phyloP scores from a whole-genome alignment of 108 stramenopile species.

The Skeletonema tropicum region DNA sequence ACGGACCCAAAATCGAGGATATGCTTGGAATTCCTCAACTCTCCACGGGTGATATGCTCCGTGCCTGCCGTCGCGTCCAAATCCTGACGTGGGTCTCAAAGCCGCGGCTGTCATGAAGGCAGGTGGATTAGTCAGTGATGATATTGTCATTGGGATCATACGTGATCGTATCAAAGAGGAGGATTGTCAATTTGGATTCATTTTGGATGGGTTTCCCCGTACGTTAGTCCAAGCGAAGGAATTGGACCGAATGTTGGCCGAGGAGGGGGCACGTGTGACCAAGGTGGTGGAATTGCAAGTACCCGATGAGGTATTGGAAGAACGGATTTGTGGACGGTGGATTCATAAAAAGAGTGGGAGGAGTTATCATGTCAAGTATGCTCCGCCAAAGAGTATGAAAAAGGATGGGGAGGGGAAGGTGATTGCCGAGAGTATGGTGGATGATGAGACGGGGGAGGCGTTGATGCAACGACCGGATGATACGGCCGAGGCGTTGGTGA shows the following conservation, averaged over 20 bases:
- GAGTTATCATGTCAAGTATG: conserved; percentile 96
- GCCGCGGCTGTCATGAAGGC: conserved; percentile 98
- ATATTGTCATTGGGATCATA: conserved; percentile 96
- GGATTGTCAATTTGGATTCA: conserved; percentile 96
- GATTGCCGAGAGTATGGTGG: conserved; percentile 79
- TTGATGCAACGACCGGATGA: conserved; percentile 98
- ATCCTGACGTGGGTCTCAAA: conserved; percentile 95
- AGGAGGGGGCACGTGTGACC: conserved; percentile 89
- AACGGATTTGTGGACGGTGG: conserved; percentile 97
- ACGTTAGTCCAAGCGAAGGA: conserved; percentile 95
- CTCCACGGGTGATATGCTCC: conserved; percentile 99
- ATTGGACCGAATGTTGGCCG: conserved; percentile 92
- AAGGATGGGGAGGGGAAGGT: conserved; percentile 63
- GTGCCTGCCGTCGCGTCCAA: conserved; percentile 96
- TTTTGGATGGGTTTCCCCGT: conserved; percentile 98
- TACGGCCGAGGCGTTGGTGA: conserved; percentile 87
- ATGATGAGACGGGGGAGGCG: conserved; percentile 94
- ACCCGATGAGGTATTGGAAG: conserved; percentile 94
- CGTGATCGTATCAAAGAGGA: conserved; percentile 90
- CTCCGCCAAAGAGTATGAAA: conserved; percentile 91
- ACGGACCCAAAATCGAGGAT: conserved; percentile 88
- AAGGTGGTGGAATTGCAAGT: conserved; percentile 94
- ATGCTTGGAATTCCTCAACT: conserved; percentile 87
- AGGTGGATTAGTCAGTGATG: conserved; percentile 94
- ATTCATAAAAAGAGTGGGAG: conserved; percentile 94